phyloP scores from a whole-genome alignment of 192 early-diverging fungal genomes.

The Backusella liffmaniae region DNA sequence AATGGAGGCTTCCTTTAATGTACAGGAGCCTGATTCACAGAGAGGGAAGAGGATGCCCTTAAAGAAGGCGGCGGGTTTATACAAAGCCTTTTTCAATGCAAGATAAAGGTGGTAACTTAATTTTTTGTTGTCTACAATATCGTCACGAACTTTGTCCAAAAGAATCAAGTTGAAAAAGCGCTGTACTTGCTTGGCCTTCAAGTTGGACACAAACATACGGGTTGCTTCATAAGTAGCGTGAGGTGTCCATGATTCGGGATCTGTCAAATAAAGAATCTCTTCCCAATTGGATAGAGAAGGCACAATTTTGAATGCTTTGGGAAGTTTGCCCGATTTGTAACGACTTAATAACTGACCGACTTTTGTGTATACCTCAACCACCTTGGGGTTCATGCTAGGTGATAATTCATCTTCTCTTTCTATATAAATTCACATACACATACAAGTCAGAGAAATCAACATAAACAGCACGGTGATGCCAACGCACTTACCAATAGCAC shows the following conservation, averaged over 20 bases:
- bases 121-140: conserved; percentile 97
- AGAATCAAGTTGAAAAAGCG: conserved; percentile 86
- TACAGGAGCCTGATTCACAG: conserved; percentile 90
- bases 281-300: conserved; percentile 96
- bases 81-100: conserved; percentile 93
- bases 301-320: conserved; percentile 99
- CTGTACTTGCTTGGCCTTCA: conserved; percentile 91
- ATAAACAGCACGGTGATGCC: not conserved
- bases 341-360: conserved; percentile 87
- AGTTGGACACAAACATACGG: conserved; percentile 94
- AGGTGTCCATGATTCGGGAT: conserved; percentile 93
- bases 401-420: conserved; percentile 45
- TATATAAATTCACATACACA: conserved; percentile 7
- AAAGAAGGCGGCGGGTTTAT: conserved; percentile 97
- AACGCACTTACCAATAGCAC: conserved; percentile 18
- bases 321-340: conserved; percentile 93
- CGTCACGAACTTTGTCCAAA: conserved; percentile 89
- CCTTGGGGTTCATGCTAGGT: conserved; percentile 77
- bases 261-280: conserved; percentile 90
- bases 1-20: conserved; percentile 95
- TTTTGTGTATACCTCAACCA: conserved; percentile 94
- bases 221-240: conserved; percentile 96
- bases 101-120: conserved; percentile 97
- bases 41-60: conserved; percentile 95
- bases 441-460: not conserved